These are phyloP conservation scores for Ophiobolus disseminans DNA, from an alignment of 2,329 filamentous ascomycete genomes.

Conservation along the genomic window DNA sequence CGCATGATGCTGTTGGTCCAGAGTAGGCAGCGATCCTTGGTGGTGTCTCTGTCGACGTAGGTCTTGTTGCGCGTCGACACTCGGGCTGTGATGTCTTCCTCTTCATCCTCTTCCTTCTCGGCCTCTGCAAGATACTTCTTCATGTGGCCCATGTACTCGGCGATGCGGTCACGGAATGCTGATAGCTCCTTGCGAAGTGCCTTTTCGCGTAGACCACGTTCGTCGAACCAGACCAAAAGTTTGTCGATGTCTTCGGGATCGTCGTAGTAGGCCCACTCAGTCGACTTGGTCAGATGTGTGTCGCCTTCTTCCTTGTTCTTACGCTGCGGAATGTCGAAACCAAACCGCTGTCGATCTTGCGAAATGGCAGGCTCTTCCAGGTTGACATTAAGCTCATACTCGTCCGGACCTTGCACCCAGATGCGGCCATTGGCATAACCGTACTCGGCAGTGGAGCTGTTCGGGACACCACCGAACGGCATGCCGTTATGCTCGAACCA, in stretches of 20 bases:
- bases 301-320: constrained; percentile 84
- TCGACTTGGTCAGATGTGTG: constrained; percentile 77
- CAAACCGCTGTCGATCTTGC: constrained; percentile 78
- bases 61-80: constrained; percentile 70
- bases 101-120: constrained; percentile 56
- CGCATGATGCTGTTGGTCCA: constrained; percentile 72
- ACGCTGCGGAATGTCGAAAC: constrained; percentile 83
- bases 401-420: constrained; percentile 95
- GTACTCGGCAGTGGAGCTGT: constrained; percentile 84
- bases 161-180: constrained; percentile 76
- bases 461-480: constrained; percentile 88
- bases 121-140: constrained; percentile 70
- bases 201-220: constrained; percentile 82
- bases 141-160: constrained; percentile 80
- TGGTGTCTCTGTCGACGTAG: constrained; percentile 61
- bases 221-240: constrained; percentile 87
- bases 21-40: constrained; percentile 65
- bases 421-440: constrained; percentile 93
- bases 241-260: constrained; percentile 78
- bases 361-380: constrained; percentile 68
- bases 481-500: constrained; percentile 99
- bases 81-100: constrained; percentile 58
- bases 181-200: constrained; percentile 88
- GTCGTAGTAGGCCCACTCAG: constrained; percentile 91
- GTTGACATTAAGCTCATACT: constrained; percentile 71